phyloP scores from a whole-genome alignment of 352 stramenopile genomes.

The Blastocystis sp. region DNA sequence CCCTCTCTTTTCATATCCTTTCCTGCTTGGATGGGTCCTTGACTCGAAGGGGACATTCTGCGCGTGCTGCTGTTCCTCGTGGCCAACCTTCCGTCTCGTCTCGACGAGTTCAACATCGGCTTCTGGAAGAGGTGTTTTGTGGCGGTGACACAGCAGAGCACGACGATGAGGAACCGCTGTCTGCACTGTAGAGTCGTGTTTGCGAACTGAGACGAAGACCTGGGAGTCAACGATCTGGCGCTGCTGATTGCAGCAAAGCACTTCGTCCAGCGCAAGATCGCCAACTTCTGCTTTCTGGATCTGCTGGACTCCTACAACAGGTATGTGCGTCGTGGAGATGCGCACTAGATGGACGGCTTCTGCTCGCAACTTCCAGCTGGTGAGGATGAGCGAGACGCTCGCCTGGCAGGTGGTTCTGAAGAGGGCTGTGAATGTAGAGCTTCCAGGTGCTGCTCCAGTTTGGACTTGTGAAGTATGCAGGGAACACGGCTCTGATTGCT shows the following conservation, averaged over 20 bases:
- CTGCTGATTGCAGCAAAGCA: conserved; percentile 25
- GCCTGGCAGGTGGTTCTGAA: not conserved
- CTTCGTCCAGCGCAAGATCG: not conserved
- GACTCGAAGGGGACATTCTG: not conserved
- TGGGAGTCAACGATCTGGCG: not conserved
- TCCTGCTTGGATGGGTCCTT: not conserved
- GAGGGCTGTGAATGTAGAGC: not conserved
- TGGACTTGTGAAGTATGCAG: not conserved
- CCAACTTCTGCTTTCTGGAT: conserved; percentile 31
- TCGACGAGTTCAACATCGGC: not conserved
- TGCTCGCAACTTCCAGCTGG: not conserved
- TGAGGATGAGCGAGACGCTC: not conserved
- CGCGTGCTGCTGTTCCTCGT: not conserved
- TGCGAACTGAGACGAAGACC: not conserved
- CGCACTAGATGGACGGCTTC: not conserved
- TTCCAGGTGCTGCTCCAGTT: conserved; percentile 7
- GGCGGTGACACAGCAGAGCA: not conserved
- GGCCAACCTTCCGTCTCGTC: not conserved
- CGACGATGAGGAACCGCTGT: not conserved
- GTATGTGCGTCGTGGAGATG: not conserved
- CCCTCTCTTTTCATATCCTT: conserved; percentile 33
- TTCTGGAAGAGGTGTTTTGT: not conserved
- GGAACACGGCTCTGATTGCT: not conserved
- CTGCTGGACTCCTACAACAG: not conserved
- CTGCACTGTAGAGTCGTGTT: not conserved